Conservation (phyloP, 306 rosid genomes). For the Cicer cuneatum region DNA sequence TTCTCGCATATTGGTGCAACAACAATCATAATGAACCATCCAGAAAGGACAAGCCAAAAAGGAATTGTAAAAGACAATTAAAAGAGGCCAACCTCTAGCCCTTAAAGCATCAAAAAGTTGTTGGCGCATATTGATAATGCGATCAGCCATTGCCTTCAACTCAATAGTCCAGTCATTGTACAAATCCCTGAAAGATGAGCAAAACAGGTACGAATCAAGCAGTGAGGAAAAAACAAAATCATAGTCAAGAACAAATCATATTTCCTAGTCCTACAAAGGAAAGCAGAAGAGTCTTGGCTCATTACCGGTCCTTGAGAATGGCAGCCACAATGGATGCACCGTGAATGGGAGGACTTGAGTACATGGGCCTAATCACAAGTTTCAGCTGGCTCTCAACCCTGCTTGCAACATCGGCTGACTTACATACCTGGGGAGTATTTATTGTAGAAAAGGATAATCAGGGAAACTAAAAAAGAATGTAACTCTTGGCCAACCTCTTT, state of each 20-base stretch:
- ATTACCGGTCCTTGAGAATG: conserved; percentile 87
- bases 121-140: conserved; percentile 92
- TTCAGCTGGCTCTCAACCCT: conserved; percentile 96
- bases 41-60: neutral
- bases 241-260: conserved; percentile 19
- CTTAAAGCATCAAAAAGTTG: conserved; percentile 85
- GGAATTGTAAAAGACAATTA: conserved; percentile 14
- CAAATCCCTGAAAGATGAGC: conserved; percentile 60
- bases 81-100: conserved; percentile 68
- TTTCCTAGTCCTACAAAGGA: neutral
- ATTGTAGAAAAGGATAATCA: conserved; percentile 6
- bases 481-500: conserved; percentile 6
- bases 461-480: conserved; percentile 19
- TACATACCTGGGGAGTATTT: conserved; percentile 66
- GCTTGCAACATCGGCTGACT: conserved; percentile 80
- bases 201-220: conserved; percentile 1
- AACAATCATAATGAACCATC: conserved; percentile 20
- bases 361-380: conserved; percentile 98
- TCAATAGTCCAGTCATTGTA: conserved; percentile 92
- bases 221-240: conserved; percentile 2
- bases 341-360: conserved; percentile 95
- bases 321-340: conserved; percentile 98
- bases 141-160: conserved; percentile 98
- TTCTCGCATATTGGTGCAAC: conserved; percentile 8
- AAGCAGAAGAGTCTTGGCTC: conserved; percentile 13